Percentiles rank a stretch among this genome's conserved stretches.
These are phyloP conservation scores for Xylariaceae sp. DNA, from an alignment of 2,329 filamentous ascomycete genomes.

Conservation along the genomic window DNA sequence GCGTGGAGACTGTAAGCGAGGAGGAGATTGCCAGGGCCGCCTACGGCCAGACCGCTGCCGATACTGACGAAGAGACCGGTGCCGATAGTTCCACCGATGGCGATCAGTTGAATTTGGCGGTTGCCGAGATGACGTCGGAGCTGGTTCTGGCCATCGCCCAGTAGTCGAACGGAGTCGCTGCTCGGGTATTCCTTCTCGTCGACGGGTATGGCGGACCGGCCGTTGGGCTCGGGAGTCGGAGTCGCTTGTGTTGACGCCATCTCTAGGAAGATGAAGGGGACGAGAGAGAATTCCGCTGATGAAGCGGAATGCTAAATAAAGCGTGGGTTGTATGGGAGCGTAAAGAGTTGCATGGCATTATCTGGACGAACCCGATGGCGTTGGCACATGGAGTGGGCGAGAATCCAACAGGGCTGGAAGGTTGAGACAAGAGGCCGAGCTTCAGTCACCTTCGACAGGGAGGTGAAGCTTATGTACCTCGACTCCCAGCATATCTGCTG, in stretches of 20 bases:
- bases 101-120: conserved; percentile 52
- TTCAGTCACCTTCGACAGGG: background rate
- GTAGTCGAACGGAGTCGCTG: conserved; percentile 20
- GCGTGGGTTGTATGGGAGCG: conserved; percentile 22
- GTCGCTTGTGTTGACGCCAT: conserved; percentile 25
- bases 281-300: conserved; percentile 27
- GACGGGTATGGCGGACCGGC: background rate
- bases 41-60: conserved; percentile 47
- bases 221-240: conserved; percentile 12
- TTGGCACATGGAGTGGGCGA: background rate
- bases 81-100: conserved; percentile 53
- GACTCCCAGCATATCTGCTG: background rate
- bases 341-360: conserved; percentile 22
- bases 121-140: conserved; percentile 40
- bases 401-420: background rate
- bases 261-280: conserved; percentile 18
- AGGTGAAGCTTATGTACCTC: background rate
- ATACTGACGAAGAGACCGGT: conserved; percentile 58
- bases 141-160: conserved; percentile 24
- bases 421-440: background rate
- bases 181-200: conserved; percentile 22
- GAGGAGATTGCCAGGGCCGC: conserved; percentile 49
- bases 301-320: conserved; percentile 27
- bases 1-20: conserved; percentile 53
- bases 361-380: conserved; percentile 9